These are phyloP conservation scores for Annulohypoxylon bovei DNA, from an alignment of 495 filamentous ascomycete species.

Conservation along the genomic window DNA sequence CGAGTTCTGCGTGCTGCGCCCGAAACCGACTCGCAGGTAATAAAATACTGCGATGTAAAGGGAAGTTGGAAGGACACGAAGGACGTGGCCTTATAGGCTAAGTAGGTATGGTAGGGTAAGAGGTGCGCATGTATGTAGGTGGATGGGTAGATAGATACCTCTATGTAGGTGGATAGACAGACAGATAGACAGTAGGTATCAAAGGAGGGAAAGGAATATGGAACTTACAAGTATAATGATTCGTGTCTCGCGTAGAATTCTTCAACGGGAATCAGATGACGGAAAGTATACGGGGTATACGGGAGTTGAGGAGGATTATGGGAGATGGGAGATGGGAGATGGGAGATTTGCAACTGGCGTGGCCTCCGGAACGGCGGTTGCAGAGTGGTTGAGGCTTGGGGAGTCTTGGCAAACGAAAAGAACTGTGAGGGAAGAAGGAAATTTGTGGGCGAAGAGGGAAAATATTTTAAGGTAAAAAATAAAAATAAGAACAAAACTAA, in stretches of 20 bases:
- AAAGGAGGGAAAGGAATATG: conserved; percentile 3
- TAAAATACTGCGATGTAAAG: not conserved
- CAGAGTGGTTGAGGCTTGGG: not conserved
- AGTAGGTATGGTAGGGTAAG: not conserved
- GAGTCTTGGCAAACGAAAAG: not conserved
- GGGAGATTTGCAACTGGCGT: not conserved
- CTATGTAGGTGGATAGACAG: not conserved
- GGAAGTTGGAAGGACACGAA: not conserved
- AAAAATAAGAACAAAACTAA: not conserved
- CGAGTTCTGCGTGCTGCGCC: conserved; percentile 5
- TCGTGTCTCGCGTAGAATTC: conserved; percentile 37
- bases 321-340: too few relatives aligned
- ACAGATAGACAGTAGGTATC: not conserved
- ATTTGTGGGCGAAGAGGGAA: not conserved
- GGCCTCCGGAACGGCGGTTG: not conserved
- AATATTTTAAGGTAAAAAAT: not conserved
- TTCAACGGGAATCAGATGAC: conserved; percentile 21
- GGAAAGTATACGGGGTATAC: conserved; percentile 4
- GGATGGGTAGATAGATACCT: not conserved
- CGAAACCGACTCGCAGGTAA: not conserved
- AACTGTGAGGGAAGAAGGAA: not conserved
- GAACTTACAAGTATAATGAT: conserved; percentile 18
- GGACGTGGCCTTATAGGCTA: not conserved
- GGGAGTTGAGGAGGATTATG: conserved; percentile 17
- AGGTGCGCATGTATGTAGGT: not conserved